Evolutionary conservation across 768 basidiomycete species (phyloP), one percentile per base, ranked within the genome.

Genomic region (Podaxis rugospora): DNA sequence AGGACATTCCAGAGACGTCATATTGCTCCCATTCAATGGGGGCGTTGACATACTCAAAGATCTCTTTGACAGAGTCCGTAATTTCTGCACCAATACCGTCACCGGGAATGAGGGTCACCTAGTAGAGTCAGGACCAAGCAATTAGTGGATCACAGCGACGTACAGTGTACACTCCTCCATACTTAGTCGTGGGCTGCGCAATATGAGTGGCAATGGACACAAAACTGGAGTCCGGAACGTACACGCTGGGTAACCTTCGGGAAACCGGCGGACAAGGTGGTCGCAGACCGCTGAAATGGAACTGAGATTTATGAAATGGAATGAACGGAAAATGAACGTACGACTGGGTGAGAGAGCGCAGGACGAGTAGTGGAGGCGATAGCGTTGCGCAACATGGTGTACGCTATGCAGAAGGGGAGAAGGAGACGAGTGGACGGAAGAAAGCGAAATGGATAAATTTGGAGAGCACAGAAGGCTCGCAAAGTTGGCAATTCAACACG

Each of bases 21-120:
- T 95, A 98, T 74, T 98, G 95, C 70, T 98, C 95, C 92, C 93
- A 97, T 72, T 98, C 93, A 76, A 99, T 96, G 74, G 97, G 97
- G 35, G 95, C 97, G 71, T 98, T 99, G 72, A 94, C 86, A 66
- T 92, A 83, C 74, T 96, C 93, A 71, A 99, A 99, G 71, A 99
- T 95, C 76, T 98, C 95, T 78, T 99, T 98, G 66, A 99, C 95
- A 1, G 94, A 95, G 76, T 96, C 93, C 62, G 96, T 93, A 71
- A 99, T 93, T 78, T 99, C 97, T 69, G 86, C 84, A 64, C 97
- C 97, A 69, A 99, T 89, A 78, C 97, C 97, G 71, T 99, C 97
- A 66, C 97, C 97, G 49, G 96, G 95, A 67, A 98, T 96, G 70
- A 98, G 87, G 61, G 95, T 98, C 67, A 97, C 93, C 92, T 94